Evolutionary conservation across 805 yeast genomes (phyloP).

Genomic region (Candida rishiriensis): DNA sequence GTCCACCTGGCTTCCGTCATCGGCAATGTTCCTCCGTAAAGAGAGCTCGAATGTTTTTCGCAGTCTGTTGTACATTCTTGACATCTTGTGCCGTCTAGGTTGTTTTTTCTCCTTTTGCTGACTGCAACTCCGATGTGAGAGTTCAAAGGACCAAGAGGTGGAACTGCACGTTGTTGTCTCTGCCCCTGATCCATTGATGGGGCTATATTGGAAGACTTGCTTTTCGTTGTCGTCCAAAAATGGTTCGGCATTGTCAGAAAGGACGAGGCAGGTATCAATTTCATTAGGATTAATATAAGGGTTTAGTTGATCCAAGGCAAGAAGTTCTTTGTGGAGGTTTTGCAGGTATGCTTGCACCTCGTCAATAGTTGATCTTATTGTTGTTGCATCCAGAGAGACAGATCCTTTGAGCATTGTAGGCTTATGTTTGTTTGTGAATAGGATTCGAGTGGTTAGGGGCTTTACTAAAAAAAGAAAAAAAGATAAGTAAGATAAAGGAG

Average conservation of each 20-base stretch:
- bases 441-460: too few species aligned
- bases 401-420: too few species aligned
- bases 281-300: neutral
- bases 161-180: too few species aligned
- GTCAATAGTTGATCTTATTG: slow-evolving; percentile 6
- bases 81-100: slow-evolving; percentile 11
- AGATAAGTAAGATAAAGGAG: too few species aligned
- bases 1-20: neutral
- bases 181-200: too few species aligned
- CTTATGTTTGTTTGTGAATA: too few species aligned
- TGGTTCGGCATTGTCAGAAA: too few species aligned
- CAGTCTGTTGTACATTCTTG: slow-evolving; percentile 13
- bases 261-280: neutral
- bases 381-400: neutral
- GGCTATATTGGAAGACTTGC: too few species aligned
- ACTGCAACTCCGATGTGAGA: neutral
- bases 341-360: slow-evolving; percentile 11
- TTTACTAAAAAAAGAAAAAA: too few species aligned
- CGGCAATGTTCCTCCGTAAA: slow-evolving; percentile 7
- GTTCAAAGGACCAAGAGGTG: neutral
- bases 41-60: slow-evolving; percentile 12
- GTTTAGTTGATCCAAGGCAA: neutral
- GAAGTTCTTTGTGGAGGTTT: slow-evolving; percentile 10
- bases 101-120: neutral
- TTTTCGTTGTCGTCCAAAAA: too few species aligned